Evolutionary conservation across 2,329 filamentous ascomycete species (phyloP), one percentile per base, ranked within the genome.

Genomic region (Arthrobotrys iridis): DNA sequence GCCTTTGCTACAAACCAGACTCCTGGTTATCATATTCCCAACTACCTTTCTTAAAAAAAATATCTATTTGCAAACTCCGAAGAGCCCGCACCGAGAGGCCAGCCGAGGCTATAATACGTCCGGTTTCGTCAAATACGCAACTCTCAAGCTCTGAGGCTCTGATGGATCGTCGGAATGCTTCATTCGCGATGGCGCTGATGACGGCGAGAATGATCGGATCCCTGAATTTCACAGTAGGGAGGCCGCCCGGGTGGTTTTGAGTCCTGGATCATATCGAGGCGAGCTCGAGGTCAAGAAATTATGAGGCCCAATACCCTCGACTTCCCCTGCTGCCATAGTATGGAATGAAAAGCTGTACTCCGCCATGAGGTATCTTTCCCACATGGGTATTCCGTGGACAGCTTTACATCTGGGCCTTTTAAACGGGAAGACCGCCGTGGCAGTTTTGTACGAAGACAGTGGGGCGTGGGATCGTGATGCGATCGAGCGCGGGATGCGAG

Each of bases 281-380:
- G 24, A 22, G 26, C 6, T 10, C 3, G 46, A 50, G 20, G 26
- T 22, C 46, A 8, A 10, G 8, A 4, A 7, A 50, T 30, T 11
- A 30, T 50, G 46, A 22, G 46, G 28, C 13, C 46, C 46, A 50
- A 50, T 50, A 13, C 46, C 4, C 28, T 50, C 46, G 24, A 6
- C 46, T 10, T 8, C 46, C 15, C 46, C 20, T 13, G 46, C 46
- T 50, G 46, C 57, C 6, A 11, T 26, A 28, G 20, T 41, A 15
- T 60, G 57, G 57, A 37, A 60, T 3, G 10, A 45, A 30, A 28
- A 45, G 10, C 37, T 60, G 35, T 35, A 60, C 20, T 45, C 35
- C 4, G 24, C 33, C 5, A 60, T 60, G 35, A 8, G 13, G 13
- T 43, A 41, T 6, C 24, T 60, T 10, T n/a, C 22, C 7, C 3